Base-by-base conservation (phyloP, 2,329 filamentous ascomycete species). In the Dactylonectria macrodidyma region DNA sequence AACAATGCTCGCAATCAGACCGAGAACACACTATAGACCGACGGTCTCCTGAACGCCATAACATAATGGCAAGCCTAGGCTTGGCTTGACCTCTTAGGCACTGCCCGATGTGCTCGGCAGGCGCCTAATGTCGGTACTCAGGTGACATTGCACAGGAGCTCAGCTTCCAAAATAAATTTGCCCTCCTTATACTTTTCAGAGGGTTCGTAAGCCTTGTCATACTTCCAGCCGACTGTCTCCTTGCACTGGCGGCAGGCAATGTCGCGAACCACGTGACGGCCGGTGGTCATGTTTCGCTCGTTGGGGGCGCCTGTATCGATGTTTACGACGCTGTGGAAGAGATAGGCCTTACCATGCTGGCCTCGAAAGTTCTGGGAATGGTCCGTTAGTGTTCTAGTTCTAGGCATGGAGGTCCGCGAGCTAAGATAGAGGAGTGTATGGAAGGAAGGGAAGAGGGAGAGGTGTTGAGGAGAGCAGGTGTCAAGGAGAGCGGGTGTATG, bases 121-220 rank as follows among this genome's bases (percentile, higher is more conserved):
- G 26, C 36, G 30, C 22, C 48, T 30, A 30, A 30, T 30, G 4
- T 19, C 41, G 57, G 22, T 22, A 16, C 44, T 79, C 78, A 91
- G 76, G 85, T 89, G 68, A 98, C 95, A 73, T 90, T 91, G 81
- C 93, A 95, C 46, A 98, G 86, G 71, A 98, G 83, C 84, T 97
- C 95, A 36, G 93, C 93, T 85, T 98, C 95, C 65, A 99, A 87
- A 67, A 99, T 99, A 80, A 93, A 98, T 84, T 98, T 99, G 63
- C 95, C 95, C 86, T 99, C 96, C 86, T 99, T 99, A 84, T 99
- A 99, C 84, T 97, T 97, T 88, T 99, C 95, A 71, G 88, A 91
- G 38, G 86, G 82, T 84, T 99, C 96, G 80, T 93, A 98, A 1
- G 96, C 96, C 84, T 97, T 97, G 83, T 99, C 96, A 81, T 99